These are phyloP conservation scores for Microglena sp. DNA, from an alignment of 139 green algal genomes.

Conservation along the genomic window DNA sequence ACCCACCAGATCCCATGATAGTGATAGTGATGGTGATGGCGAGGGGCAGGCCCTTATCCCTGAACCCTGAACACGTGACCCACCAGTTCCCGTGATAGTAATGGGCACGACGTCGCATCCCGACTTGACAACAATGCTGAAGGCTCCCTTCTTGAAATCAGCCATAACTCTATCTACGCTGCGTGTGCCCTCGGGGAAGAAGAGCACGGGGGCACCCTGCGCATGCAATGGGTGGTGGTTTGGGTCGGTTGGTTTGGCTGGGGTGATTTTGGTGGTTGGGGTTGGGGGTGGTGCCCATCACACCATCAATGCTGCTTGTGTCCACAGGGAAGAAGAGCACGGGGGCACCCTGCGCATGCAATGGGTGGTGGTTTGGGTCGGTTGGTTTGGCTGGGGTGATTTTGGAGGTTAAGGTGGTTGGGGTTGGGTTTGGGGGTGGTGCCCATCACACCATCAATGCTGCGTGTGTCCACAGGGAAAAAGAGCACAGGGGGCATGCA, in stretches of 20 bases:
- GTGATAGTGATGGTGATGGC: neutral
- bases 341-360: slow-evolving; percentile 50
- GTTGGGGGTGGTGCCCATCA: too few species aligned
- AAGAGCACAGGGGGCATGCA: slow-evolving; percentile 77
- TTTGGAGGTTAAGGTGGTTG: neutral
- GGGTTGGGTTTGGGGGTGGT: neutral
- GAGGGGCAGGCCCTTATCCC: too few species aligned
- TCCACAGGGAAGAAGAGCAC: slow-evolving; percentile 92
- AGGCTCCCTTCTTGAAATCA: slow-evolving; percentile 91
- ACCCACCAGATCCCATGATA: neutral
- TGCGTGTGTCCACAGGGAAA: slow-evolving; percentile 92
- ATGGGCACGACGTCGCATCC: slow-evolving; percentile 79
- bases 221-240: too few species aligned
- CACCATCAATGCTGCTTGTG: too few species aligned
- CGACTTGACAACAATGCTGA: slow-evolving; percentile 86
- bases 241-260: too few species aligned
- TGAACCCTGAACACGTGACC: too few species aligned
- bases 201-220: slow-evolving; percentile 31
- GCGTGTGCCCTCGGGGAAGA: slow-evolving; percentile 43
- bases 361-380: too few species aligned
- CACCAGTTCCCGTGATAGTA: slow-evolving; percentile 75
- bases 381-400: too few species aligned
- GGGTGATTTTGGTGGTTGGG: too few species aligned
- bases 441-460: too few species aligned
- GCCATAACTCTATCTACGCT: slow-evolving; percentile 45